A percentile compares a stretch with the other conserved stretches of the same genome.
phyloP scores from a whole-genome alignment of 768 basidiomycete species.

The Naematelia aurantialba region DNA sequence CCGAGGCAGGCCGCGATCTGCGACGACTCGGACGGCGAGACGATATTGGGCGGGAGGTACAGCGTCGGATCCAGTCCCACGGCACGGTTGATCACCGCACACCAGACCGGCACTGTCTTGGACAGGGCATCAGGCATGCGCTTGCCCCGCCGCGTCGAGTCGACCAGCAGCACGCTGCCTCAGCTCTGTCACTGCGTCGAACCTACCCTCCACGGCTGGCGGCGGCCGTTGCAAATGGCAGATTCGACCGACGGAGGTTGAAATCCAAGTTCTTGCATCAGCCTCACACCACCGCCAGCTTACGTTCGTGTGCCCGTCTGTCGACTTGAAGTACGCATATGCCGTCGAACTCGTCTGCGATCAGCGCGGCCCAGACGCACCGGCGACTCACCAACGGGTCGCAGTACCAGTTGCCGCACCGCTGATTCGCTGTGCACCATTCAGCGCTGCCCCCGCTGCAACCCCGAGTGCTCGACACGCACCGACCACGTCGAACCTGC shows the following conservation, averaged over 20 bases:
- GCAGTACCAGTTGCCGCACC: conserved; percentile 93
- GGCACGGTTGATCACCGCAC: conserved; percentile 76
- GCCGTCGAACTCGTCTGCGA: conserved; percentile 22
- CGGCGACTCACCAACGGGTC: conserved; percentile 57
- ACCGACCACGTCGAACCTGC: conserved; percentile 46
- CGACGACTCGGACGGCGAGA: conserved; percentile 63
- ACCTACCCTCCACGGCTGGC: conserved; percentile 61
- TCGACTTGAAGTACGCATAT: conserved; percentile 83
- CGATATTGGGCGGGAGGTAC: conserved; percentile 64
- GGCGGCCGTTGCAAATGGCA: conserved; percentile 67
- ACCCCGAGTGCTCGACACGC: conserved; percentile 41
- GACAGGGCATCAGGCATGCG: conserved; percentile 89
- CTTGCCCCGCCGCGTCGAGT: conserved; percentile 90
- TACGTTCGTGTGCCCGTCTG: conserved; percentile 70
- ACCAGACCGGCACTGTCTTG: conserved; percentile 91
- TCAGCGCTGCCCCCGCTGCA: background rate
- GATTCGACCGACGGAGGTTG: conserved; percentile 75
- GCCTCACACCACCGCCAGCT: conserved; percentile 2
- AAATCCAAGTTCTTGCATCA: conserved; percentile 67
- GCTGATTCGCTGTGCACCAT: conserved; percentile 76
- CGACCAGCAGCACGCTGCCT: conserved; percentile 72
- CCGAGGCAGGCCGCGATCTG: conserved; percentile 69
- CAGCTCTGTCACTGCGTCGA: background rate
- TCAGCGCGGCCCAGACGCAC: background rate
- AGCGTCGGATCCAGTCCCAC: conserved; percentile 59